Conservation (phyloP, 2,329 filamentous ascomycete genomes). For the Immersiporthe knoxdaviesiana region DNA sequence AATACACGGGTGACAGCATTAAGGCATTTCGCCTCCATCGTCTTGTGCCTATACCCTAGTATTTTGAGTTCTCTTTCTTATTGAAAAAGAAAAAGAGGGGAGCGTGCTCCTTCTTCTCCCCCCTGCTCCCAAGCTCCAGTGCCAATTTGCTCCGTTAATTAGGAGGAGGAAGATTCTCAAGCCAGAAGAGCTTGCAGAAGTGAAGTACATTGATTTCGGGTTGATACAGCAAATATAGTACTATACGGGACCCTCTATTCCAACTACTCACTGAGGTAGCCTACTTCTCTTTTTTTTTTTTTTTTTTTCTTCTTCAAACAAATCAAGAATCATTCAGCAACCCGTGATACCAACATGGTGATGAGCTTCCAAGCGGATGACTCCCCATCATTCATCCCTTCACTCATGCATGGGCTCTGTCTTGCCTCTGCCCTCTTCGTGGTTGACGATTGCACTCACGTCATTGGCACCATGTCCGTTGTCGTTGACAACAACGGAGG, state of each 20-base stretch:
- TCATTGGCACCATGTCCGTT: conserved; percentile 3
- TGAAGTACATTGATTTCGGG: background rate
- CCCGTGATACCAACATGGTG: background rate
- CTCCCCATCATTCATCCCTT: background rate
- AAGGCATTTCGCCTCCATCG: background rate
- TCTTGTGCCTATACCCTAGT: background rate
- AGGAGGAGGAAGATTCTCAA: background rate
- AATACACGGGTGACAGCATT: background rate
- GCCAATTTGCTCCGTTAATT: background rate
- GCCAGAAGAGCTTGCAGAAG: background rate
- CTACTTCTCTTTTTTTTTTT: background rate
- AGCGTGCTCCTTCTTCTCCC: background rate
- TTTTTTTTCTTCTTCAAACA: too few species aligned
- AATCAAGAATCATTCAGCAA: background rate
- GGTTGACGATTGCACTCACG: background rate
- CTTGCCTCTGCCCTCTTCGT: background rate
- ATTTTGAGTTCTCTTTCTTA: background rate
- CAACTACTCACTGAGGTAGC: background rate
- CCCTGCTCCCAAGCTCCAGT: background rate
- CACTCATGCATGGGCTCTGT: background rate
- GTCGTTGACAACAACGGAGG: conserved; percentile 1
- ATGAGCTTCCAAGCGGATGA: background rate
- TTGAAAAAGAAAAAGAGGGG: background rate
- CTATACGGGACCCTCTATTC: too few species aligned
- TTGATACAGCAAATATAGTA: background rate